Evolutionary conservation across 1,284 basidiomycete species (phyloP), one percentile per base, ranked within the genome.

Genomic region (Mycena citricolor): DNA sequence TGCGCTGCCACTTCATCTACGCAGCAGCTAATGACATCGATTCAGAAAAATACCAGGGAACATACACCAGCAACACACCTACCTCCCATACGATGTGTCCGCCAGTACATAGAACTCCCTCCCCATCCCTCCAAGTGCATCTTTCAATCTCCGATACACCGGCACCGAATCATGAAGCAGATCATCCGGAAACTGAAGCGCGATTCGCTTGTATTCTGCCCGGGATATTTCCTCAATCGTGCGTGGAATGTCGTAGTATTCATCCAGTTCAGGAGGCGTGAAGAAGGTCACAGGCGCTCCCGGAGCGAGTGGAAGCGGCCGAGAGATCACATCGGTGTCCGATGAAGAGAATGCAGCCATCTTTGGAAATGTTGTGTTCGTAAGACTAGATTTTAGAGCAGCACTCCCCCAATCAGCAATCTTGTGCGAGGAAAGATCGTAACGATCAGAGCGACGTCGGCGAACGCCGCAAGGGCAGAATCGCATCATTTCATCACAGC

Each of bases 81-180:
- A 81, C 92, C 89, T 94, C 62, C 94, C 95, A 64, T 98, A 98
- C 21, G 94, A 97, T 20, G 94, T 98, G 66, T 98, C 95, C 11
- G 94, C 94, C 14, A 97, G 76, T 5, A 98, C 86, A 61, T 94
- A 98, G 20, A 93, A 71, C 55, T 94, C 83, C 46, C 68, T 68
- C 14, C 61, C 69, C 12, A 58, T 52, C 16, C 73, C 71, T 14
- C 90, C 66, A 40, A 62, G 62, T 4, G 60, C 60, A n/a, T n/a
- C n/a, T 59, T 85, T 87, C 22, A 99, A 73, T 2, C 70, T 66
- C 32, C 79, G 76, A 60, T 85, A 97, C n/a, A 98, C 83, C 1
- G 86, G 84, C 2, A 97, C 92, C 0, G 93, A 92, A 51, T 91
- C 85, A 16, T 81, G 78, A 5, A 99, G 68, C 8, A 97, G 79